Base-by-base conservation (phyloP, 2,329 filamentous ascomycete genomes). In the Nothopassalora personata region DNA sequence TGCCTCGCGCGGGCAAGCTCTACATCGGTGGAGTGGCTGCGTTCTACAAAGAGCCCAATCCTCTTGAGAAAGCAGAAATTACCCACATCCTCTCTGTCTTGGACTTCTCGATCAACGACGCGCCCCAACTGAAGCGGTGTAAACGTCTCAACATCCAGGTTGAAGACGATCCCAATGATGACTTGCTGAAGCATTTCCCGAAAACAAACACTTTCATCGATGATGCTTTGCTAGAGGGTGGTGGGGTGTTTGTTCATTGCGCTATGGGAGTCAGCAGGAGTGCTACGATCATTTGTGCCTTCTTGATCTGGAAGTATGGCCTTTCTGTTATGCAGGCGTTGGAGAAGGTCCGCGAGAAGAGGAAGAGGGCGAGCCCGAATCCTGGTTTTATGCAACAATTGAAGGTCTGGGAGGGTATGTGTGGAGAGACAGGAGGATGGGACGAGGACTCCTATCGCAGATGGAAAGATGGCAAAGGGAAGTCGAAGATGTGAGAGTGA, bases 181-280 rank as follows among this genome's bases (percentile, higher is more conserved):
- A 97, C 73, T 75, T 97, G 48, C 77, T 97, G 18, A 82, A 87
- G 59, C 86, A 94, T 72, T 87, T 97, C 60, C 83, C 90, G 9
- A 34, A 58, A 28, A 65, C 60, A 54, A 88, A 92, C 67, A 81
- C 80, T 47, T 97, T 96, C 74, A 96, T 97, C 67, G 84, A 93
- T 65, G 77, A 84, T 18, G 92, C 85, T 0, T 77, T 97, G 57
- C 74, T 80, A 66, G 74, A 75, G 62, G 78, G 78, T 58, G 83
- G 81, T 57, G 80, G 80, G 51, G 86, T 89, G 28, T 79, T 88
- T 63, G 83, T 88, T 64, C 86, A 89, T 75, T 89, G 93, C 80
- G 93, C 91, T 19, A 96, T 96, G 86, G 93, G 93, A 47, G 95
- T 94, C 76, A 96, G 91, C 46, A 87, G 93, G 59, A 96, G 91